phyloP scores from a whole-genome alignment of 768 basidiomycete species.

The Asterophora lycoperdoides region DNA sequence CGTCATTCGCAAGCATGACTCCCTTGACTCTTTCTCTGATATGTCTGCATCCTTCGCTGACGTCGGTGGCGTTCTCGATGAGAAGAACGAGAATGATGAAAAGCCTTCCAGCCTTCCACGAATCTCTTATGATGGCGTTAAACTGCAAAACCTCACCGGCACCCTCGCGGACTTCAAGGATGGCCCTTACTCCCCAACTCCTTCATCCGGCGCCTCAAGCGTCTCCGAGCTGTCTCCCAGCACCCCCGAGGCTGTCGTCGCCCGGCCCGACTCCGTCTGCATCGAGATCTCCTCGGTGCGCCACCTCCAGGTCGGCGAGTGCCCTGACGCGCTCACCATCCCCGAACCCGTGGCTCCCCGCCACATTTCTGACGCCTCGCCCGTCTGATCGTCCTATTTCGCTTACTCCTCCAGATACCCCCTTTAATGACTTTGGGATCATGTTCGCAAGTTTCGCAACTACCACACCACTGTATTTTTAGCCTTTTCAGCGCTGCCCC shows the following conservation, averaged over 20 bases:
- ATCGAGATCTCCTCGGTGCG: conserved; percentile 31
- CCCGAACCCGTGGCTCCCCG: conserved; percentile 5
- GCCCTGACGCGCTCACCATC: conserved; percentile 2
- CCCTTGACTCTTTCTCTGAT: conserved; percentile 44
- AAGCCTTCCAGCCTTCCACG: conserved; percentile 26
- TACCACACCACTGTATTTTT: conserved; percentile 17
- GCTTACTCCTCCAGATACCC: conserved; percentile 5
- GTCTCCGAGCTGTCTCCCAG: conserved; percentile 20
- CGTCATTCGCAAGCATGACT: conserved; percentile 44
- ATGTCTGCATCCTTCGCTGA: conserved; percentile 38
- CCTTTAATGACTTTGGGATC: background rate
- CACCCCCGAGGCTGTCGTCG: conserved; percentile 16
- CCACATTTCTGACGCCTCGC: conserved; percentile 11
- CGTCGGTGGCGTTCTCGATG: conserved; percentile 30
- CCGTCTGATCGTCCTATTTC: conserved; percentile 3
- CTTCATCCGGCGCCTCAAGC: conserved; percentile 35
- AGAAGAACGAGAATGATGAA: conserved; percentile 23
- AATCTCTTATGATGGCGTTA: conserved; percentile 34
- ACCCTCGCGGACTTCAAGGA: conserved; percentile 34
- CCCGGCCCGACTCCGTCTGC: conserved; percentile 21
- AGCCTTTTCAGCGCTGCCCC: conserved; percentile 3
- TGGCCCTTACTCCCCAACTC: conserved; percentile 26
- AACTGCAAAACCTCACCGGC: conserved; percentile 35
- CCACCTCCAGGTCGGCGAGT: conserved; percentile 3
- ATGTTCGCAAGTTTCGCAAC: background rate